phyloP scores from a whole-genome alignment of 208 protist genomes.

The Angomonas ambiguus region DNA sequence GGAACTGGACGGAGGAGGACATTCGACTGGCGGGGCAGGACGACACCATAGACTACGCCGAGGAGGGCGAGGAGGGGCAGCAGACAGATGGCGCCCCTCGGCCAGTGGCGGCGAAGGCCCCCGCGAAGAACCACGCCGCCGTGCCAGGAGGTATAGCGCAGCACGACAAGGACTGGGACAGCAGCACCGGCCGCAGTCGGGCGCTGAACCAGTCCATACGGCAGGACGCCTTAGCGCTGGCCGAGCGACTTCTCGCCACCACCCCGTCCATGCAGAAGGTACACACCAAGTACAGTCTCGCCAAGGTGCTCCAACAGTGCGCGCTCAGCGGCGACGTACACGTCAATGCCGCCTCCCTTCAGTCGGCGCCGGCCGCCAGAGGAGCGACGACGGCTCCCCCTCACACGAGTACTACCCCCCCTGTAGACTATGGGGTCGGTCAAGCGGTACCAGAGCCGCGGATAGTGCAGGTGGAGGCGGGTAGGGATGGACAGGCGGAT shows the following conservation, averaged over 20 bases:
- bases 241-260: conserved; percentile 78
- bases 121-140: conserved; percentile 21
- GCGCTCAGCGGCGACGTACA: conserved; percentile 46
- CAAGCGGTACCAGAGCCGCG: conserved; percentile 26
- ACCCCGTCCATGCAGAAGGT: conserved; percentile 82
- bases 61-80: conserved; percentile 37
- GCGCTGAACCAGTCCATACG: conserved; percentile 71
- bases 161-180: conserved; percentile 61
- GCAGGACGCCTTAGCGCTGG: conserved; percentile 67
- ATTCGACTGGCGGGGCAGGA: conserved; percentile 32
- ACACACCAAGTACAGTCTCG: conserved; percentile 83
- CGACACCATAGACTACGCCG: conserved; percentile 25
- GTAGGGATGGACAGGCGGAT: conserved; percentile 13
- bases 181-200: conserved; percentile 31
- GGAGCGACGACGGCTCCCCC: neutral
- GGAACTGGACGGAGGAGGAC: conserved; percentile 71
- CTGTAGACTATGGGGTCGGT: neutral
- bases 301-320: conserved; percentile 72
- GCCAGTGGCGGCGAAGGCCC: neutral
- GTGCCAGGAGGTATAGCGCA: conserved; percentile 22
- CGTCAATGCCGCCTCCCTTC: conserved; percentile 33
- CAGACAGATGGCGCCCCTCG: neutral
- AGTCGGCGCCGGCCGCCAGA: conserved; percentile 3
- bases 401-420: neutral
- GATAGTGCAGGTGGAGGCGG: conserved; percentile 47